phyloP scores from a whole-genome alignment of 768 basidiomycete species.

The Boletus pseudo-olivaceus region DNA sequence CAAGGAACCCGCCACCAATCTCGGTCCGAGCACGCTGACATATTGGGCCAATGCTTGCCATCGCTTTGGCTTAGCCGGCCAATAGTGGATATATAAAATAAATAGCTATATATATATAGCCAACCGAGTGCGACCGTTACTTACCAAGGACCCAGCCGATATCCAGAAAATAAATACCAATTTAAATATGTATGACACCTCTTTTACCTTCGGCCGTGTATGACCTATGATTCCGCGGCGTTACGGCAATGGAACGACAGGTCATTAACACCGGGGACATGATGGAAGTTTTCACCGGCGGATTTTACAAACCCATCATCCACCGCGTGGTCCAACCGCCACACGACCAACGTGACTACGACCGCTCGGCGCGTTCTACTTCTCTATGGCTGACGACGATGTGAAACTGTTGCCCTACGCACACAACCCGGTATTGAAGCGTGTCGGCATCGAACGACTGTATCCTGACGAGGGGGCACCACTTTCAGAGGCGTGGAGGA shows the following conservation, averaged over 20 bases:
- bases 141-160: too few species aligned
- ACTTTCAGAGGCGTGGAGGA: conserved; percentile 50
- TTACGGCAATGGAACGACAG: conserved; percentile 27
- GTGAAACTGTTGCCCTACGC: conserved; percentile 42
- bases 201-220: too few species aligned
- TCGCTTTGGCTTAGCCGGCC: too few species aligned
- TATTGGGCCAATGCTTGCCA: too few species aligned
- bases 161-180: too few species aligned
- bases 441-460: conserved; percentile 36
- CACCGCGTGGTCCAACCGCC: conserved; percentile 62
- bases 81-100: too few species aligned
- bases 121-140: too few species aligned
- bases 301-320: conserved; percentile 55
- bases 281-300: conserved; percentile 55
- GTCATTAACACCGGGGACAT: conserved; percentile 59
- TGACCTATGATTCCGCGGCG: background rate
- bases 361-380: conserved; percentile 59
- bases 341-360: conserved; percentile 42
- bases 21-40: too few species aligned
- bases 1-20: too few species aligned
- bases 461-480: conserved; percentile 40
- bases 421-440: conserved; percentile 48
- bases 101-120: too few species aligned
- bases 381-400: conserved; percentile 49
- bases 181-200: too few species aligned